Evolutionary conservation across 2,329 filamentous ascomycete genomes (phyloP).

Genomic region (Trichoderma sp.): DNA sequence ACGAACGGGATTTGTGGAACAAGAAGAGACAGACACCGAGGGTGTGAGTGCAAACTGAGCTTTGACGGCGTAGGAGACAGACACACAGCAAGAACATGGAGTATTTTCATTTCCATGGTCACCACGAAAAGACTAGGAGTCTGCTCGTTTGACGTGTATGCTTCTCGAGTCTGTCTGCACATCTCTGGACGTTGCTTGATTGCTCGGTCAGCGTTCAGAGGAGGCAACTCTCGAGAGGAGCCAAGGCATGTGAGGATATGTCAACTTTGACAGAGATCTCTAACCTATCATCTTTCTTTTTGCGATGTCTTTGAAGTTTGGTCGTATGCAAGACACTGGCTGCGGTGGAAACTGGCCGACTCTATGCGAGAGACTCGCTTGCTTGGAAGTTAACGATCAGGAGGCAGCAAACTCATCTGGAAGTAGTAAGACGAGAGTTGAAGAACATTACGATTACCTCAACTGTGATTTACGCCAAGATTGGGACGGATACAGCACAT

Average conservation of each 20-base stretch:
- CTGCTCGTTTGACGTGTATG: neutral
- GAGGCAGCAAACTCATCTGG: neutral
- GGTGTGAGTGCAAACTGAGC: neutral
- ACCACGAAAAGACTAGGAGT: neutral
- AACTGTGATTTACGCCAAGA: neutral
- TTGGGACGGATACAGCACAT: neutral
- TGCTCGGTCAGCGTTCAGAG: neutral
- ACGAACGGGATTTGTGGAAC: neutral
- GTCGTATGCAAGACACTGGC: neutral
- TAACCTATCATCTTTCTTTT: neutral
- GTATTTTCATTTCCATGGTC: neutral
- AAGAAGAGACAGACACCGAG: neutral
- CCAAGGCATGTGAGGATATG: neutral
- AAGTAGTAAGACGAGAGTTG: neutral
- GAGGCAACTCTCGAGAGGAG: neutral
- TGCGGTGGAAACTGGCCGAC: neutral
- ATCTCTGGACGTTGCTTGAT: neutral
- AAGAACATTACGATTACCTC: neutral
- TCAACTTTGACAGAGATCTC: neutral
- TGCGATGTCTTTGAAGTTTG: neutral
- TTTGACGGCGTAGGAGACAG: neutral
- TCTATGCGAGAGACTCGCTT: neutral
- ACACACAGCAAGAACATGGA: neutral
- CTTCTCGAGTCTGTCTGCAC: neutral
- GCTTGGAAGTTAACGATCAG: neutral